Base-by-base conservation (phyloP, 306 rosid genomes). In the Quercus robur region DNA sequence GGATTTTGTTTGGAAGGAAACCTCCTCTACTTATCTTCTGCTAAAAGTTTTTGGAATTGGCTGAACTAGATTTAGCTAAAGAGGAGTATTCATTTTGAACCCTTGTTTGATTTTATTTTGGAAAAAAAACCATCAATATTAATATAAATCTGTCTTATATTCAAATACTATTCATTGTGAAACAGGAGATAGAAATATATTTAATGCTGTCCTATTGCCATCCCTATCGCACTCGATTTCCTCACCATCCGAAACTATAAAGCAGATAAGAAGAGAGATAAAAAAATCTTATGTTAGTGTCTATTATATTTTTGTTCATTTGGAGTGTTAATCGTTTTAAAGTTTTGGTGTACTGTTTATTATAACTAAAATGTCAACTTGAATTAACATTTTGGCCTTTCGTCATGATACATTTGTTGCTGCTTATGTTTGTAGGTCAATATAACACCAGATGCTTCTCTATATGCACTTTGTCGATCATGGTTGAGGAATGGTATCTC, bases 391-490 rank as follows among this genome's bases (percentile, higher is more conserved):
- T 58, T 70, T 58, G 33, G 77, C 31, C 82, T 56, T 76, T 8
- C 54, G 44, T 63, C 28, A 46, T 63, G 28, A 26, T 77, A 23
- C 59, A 41, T 82, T 78, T 75, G 72, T 56, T 74, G 71, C 51
- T 35, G 38, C 62, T 81, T 76, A 81, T 66, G 12, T 56, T 81
- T 84, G 64, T 80, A 94, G 98, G 97, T 94, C 58, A 86, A 87
- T 84, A 73, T 94, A 76, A 88, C 83, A 35, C 94, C 92, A 70
- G 90, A 89, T 75, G 93, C 91, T 81, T 89, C 98, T 73, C 86
- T 94, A 25, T 94, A 92, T 85, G 90, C 91, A 18, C 94, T 91
- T 68, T 92, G 97, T 80, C 87, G 94, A 69, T 94, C 98, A 35
- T 94, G 98, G 98, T 69, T 92, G 87, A 88, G 85, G 83, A 92